Conservation (phyloP, 2,329 filamentous ascomycete species). For the Orbilia quercus region DNA sequence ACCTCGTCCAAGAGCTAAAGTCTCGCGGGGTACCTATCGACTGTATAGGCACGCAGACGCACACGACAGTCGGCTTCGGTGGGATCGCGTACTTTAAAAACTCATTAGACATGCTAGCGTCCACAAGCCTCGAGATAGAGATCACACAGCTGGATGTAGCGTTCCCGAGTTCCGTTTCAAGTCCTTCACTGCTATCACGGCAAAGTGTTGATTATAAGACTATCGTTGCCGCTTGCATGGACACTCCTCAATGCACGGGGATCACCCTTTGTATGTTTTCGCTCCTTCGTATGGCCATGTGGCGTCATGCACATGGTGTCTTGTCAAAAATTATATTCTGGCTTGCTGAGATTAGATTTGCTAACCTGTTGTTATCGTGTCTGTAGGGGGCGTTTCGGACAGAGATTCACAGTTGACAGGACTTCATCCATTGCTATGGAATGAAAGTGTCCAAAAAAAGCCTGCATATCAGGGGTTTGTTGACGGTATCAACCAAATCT, state of each 20-base stretch:
- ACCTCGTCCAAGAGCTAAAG: slow-evolving; percentile 17
- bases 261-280: slow-evolving; percentile 69
- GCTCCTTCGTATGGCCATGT: too few relatives aligned
- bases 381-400: slow-evolving; percentile 65
- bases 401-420: slow-evolving; percentile 68
- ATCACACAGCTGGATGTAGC: slow-evolving; percentile 76
- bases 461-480: slow-evolving; percentile 63
- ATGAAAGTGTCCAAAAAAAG: slow-evolving; percentile 66
- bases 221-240: slow-evolving; percentile 70
- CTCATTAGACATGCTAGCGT: slow-evolving; percentile 8
- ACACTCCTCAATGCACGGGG: slow-evolving; percentile 72
- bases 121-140: slow-evolving; percentile 69
- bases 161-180: slow-evolving; percentile 66
- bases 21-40: slow-evolving; percentile 34
- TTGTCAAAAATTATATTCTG: background rate
- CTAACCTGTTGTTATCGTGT: slow-evolving; percentile 62
- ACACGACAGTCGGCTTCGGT: slow-evolving; percentile 61
- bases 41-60: slow-evolving; percentile 24
- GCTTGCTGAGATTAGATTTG: background rate
- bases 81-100: slow-evolving; percentile 61
- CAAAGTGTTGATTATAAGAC: slow-evolving; percentile 58
- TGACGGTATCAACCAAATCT: slow-evolving; percentile 9
- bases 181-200: slow-evolving; percentile 59
- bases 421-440: slow-evolving; percentile 66
- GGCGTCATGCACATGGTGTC: too few relatives aligned